phyloP scores from a whole-genome alignment of 306 rosid species.

The Acacia crassicarpa region DNA sequence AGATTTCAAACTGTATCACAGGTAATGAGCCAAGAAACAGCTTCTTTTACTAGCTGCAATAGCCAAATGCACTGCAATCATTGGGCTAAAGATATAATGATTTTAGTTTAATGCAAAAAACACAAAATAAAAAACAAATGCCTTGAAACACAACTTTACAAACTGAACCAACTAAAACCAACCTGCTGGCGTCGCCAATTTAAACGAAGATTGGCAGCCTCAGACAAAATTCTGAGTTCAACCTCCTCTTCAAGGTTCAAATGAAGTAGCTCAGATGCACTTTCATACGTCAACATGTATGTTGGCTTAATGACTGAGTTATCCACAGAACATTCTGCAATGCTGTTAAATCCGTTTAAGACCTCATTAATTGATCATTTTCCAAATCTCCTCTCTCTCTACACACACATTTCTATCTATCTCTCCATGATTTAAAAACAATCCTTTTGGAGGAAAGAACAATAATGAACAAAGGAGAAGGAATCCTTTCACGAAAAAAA shows the following conservation, averaged over 20 bases:
- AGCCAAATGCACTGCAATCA: background rate
- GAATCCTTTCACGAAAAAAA: background rate
- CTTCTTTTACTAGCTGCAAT: constrained; percentile 8
- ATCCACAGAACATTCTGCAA: constrained; percentile 88
- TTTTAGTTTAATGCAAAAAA: background rate
- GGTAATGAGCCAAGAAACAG: constrained; percentile 7
- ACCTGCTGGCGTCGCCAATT: constrained; percentile 92
- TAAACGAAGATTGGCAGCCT: constrained; percentile 83
- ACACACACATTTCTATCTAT: background rate
- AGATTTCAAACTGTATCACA: constrained; percentile 9
- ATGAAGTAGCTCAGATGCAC: constrained; percentile 92
- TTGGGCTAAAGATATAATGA: background rate
- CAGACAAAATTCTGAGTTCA: constrained; percentile 78
- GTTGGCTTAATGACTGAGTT: constrained; percentile 91
- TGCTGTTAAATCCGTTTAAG: constrained; percentile 51
- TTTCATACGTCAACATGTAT: constrained; percentile 94
- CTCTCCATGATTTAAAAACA: constrained; percentile 2
- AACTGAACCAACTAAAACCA: constrained; percentile 16
- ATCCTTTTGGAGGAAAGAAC: background rate
- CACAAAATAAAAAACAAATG: background rate
- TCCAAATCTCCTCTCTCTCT: background rate
- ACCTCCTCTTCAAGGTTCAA: constrained; percentile 86
- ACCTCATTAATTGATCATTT: constrained; percentile 17
- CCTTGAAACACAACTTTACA: constrained; percentile 6
- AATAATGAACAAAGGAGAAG: background rate